These are phyloP conservation scores for Thozetella sp. DNA, from an alignment of 495 filamentous ascomycete genomes.

Conservation along the genomic window DNA sequence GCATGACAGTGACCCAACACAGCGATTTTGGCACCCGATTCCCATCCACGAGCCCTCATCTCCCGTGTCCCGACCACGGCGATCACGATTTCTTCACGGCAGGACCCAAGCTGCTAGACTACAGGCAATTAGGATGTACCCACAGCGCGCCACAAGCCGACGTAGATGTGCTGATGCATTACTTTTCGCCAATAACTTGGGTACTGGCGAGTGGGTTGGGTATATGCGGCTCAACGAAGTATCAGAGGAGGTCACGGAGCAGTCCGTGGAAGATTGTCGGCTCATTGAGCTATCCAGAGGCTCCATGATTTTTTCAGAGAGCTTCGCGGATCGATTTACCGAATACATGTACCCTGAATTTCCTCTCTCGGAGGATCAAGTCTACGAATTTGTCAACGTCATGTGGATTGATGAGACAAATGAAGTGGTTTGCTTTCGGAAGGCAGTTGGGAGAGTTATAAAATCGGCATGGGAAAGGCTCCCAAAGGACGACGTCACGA, in stretches of 20 bases:
- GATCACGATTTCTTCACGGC: constrained; percentile 11
- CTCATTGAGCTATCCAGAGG: constrained; percentile 16
- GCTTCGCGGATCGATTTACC: constrained; percentile 5
- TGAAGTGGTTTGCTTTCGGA: constrained; percentile 16
- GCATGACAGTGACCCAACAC: constrained; percentile 3
- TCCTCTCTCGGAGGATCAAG: constrained; percentile 4
- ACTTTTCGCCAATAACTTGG: too few species aligned
- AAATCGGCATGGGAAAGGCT: constrained; percentile 14
- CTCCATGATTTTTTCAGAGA: not conserved
- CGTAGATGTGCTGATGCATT: not conserved
- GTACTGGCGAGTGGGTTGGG: constrained; percentile 2
- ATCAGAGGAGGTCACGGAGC: not conserved
- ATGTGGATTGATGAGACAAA: constrained; percentile 18
- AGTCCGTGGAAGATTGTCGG: not conserved
- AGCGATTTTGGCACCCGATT: constrained; percentile 25
- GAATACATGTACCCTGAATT: constrained; percentile 13
- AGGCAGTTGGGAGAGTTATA: constrained; percentile 17
- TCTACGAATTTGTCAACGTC: constrained; percentile 22
- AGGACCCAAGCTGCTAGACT: constrained; percentile 1
- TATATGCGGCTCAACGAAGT: constrained; percentile 11
- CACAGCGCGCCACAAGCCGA: constrained; percentile 6
- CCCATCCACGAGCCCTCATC: constrained; percentile 13
- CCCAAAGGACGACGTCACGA: constrained; percentile 3
- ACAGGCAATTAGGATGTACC: not conserved
- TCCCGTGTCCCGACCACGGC: not conserved